phyloP scores from a whole-genome alignment of 192 early-diverging fungal genomes.

The Diversispora eburnea region DNA sequence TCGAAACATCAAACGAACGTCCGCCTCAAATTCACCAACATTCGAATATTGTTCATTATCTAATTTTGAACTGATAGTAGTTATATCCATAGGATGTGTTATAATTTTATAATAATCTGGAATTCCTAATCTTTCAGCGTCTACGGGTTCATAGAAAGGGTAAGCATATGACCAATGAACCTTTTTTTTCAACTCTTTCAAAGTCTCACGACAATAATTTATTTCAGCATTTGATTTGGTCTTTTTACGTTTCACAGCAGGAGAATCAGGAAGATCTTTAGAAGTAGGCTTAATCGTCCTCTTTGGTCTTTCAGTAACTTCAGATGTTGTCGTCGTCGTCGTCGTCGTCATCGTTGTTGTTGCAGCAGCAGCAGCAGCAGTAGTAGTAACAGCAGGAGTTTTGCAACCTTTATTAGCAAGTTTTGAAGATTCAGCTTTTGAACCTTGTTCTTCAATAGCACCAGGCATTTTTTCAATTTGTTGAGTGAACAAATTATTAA shows the following conservation, averaged over 20 bases:
- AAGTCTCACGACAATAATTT: constrained; percentile 56
- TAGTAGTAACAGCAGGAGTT: neutral
- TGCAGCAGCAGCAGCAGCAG: neutral
- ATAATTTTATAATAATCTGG: constrained; percentile 83
- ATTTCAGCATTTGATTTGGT: constrained; percentile 55
- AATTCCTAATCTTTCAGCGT: constrained; percentile 75
- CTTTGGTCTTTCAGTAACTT: constrained; percentile 5
- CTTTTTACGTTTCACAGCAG: constrained; percentile 22
- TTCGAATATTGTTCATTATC: constrained; percentile 56
- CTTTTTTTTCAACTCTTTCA: constrained; percentile 67
- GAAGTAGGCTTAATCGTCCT: constrained; percentile 19
- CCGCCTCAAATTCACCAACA: constrained; percentile 58
- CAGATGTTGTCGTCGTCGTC: neutral
- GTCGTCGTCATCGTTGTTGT: neutral
- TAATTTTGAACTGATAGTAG: constrained; percentile 62
- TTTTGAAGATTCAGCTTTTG: neutral
- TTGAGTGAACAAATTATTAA: constrained; percentile 68
- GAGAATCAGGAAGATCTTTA: constrained; percentile 47
- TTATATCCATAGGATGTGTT: constrained; percentile 77
- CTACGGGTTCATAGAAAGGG: constrained; percentile 82
- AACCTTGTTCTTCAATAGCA: constrained; percentile 34
- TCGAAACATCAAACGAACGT: constrained; percentile 64
- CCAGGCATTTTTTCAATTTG: constrained; percentile 71
- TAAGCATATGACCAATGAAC: constrained; percentile 64
- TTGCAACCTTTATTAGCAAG: constrained; percentile 4